phyloP scores from a whole-genome alignment of 768 basidiomycete genomes.

The Ramaria sp. region DNA sequence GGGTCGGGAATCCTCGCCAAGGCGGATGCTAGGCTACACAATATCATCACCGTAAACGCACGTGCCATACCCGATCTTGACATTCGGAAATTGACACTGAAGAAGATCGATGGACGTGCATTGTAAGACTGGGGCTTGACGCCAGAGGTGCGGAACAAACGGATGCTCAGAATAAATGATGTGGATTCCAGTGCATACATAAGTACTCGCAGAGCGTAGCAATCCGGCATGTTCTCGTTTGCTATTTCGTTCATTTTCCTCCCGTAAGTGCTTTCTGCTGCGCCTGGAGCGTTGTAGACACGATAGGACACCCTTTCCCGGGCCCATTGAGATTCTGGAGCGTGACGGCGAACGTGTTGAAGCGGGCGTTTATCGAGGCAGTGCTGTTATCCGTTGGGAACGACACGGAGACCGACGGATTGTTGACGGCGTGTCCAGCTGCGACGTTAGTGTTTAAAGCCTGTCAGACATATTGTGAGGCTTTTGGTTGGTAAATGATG shows the following conservation, averaged over 20 bases:
- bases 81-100: neutral
- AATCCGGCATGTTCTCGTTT: too few relatives aligned
- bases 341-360: slow-evolving; percentile 50
- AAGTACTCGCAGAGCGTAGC: too few relatives aligned
- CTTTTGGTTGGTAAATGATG: slow-evolving; percentile 19
- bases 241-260: neutral
- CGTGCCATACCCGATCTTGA: neutral
- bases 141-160: too few relatives aligned
- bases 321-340: slow-evolving; percentile 66
- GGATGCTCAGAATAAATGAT: too few relatives aligned
- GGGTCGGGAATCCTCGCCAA: neutral
- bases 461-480: neutral
- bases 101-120: neutral
- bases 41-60: neutral
- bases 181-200: too few relatives aligned
- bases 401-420: slow-evolving; percentile 31
- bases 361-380: slow-evolving; percentile 41
- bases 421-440: slow-evolving; percentile 19
- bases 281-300: slow-evolving; percentile 49
- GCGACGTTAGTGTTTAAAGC: slow-evolving; percentile 14
- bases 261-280: slow-evolving; percentile 8
- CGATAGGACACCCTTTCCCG: slow-evolving; percentile 58
- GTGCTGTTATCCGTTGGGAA: slow-evolving; percentile 55
- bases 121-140: too few relatives aligned
- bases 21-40: neutral